phyloP scores from a whole-genome alignment of 495 filamentous ascomycete genomes.

The Podospora pseudocomata region DNA sequence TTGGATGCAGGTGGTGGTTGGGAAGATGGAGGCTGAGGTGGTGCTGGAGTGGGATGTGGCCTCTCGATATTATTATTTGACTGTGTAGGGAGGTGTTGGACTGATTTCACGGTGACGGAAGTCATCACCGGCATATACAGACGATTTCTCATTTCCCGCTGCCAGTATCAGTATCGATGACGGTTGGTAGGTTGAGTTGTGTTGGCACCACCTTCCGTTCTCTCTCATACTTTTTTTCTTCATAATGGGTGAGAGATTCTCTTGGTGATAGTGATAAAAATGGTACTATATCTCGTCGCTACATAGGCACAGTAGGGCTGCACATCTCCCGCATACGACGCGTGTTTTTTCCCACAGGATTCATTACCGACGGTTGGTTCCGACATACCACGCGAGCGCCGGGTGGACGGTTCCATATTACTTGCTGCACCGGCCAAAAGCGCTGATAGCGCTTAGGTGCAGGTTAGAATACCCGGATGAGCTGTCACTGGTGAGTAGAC shows the following conservation, averaged over 20 bases:
- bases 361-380: background rate
- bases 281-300: background rate
- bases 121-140: no score
- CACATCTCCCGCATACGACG: background rate
- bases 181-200: no score
- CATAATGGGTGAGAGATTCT: background rate
- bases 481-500: background rate
- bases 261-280: background rate
- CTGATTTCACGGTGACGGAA: no score
- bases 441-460: background rate
- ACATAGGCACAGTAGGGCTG: background rate
- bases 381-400: background rate
- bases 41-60: constrained; percentile 40
- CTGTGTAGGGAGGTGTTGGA: constrained; percentile 14
- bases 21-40: constrained; percentile 37
- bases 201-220: no score
- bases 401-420: background rate
- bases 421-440: background rate
- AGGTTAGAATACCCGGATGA: background rate
- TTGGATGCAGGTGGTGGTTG: constrained; percentile 32
- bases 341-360: no score
- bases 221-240: no score
- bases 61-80: constrained; percentile 40
- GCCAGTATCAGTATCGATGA: no score
- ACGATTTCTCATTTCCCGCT: no score